Conservation (phyloP, 768 basidiomycete species). For the Boletus rufocinnamomeus region DNA sequence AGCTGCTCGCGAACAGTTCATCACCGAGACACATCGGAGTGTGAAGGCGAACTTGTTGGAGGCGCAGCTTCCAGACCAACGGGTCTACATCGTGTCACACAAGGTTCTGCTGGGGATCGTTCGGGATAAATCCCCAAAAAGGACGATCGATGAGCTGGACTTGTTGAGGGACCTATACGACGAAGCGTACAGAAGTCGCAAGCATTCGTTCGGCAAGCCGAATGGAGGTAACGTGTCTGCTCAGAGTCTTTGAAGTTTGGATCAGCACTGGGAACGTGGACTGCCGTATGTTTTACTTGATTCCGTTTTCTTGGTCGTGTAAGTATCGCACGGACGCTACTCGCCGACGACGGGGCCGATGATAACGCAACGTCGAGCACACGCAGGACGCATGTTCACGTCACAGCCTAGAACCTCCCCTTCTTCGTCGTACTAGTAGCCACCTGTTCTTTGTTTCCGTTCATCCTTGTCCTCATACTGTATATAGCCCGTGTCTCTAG, state of each 20-base stretch:
- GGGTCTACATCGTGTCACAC: constrained; percentile 33
- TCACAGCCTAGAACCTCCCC: no score
- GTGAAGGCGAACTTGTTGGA: constrained; percentile 27
- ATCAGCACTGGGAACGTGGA: neutral
- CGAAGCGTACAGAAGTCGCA: constrained; percentile 19
- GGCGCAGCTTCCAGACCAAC: constrained; percentile 31
- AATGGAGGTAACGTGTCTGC: constrained; percentile 6
- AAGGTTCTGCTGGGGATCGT: constrained; percentile 27
- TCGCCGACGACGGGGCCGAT: no score
- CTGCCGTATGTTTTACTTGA: neutral
- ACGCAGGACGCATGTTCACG: no score
- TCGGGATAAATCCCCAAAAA: constrained; percentile 24
- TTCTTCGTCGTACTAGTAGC: no score
- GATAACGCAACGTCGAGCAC: no score
- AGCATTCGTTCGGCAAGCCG: constrained; percentile 5
- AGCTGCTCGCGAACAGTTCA: constrained; percentile 30
- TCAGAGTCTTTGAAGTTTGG: constrained; percentile 14
- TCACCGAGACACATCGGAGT: constrained; percentile 27
- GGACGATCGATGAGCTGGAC: constrained; percentile 31
- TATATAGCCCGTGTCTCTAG: no score
- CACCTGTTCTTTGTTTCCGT: no score
- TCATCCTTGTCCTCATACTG: no score
- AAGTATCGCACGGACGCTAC: no score
- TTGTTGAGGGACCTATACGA: constrained; percentile 27
- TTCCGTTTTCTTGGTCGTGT: neutral